Conservation (phyloP, 2,329 filamentous ascomycete genomes). For the Seiridium unicorne region DNA sequence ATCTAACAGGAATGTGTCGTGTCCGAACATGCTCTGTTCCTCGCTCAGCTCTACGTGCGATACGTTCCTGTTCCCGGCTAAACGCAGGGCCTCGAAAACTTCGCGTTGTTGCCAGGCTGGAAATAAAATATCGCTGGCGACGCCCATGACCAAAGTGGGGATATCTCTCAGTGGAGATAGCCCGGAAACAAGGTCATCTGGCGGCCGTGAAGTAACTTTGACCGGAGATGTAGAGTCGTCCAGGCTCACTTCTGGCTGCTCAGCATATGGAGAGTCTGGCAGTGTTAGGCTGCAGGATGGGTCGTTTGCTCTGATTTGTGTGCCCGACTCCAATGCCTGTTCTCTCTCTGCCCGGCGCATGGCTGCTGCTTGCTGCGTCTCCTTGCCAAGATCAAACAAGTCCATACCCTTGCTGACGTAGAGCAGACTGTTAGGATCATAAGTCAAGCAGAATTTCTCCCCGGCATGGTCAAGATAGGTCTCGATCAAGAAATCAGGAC, state of each 20-base stretch:
- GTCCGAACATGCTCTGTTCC: conserved; percentile 91
- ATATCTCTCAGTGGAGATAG: conserved; percentile 70
- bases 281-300: conserved; percentile 75
- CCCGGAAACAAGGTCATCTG: conserved; percentile 76
- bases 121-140: conserved; percentile 94
- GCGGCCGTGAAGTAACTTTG: conserved; percentile 51
- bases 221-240: conserved; percentile 27
- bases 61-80: conserved; percentile 76
- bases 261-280: conserved; percentile 80
- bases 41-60: conserved; percentile 90
- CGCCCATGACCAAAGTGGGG: conserved; percentile 85
- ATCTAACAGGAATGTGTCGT: conserved; percentile 94
- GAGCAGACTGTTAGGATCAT: conserved; percentile 90
- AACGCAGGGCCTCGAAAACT: conserved; percentile 78
- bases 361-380: conserved; percentile 64
- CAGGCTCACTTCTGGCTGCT: conserved; percentile 59
- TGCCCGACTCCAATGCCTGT: conserved; percentile 52
- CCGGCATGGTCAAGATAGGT: conserved; percentile 97
- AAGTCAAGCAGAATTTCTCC: conserved; percentile 96
- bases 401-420: conserved; percentile 99
- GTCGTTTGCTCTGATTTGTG: conserved; percentile 32
- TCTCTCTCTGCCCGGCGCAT: conserved; percentile 61
- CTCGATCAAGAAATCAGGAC: conserved; percentile 95
- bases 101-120: conserved; percentile 98
- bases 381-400: conserved; percentile 82